phyloP scores from a whole-genome alignment of 2,329 filamentous ascomycete genomes.

The Apiospora saccharicola region DNA sequence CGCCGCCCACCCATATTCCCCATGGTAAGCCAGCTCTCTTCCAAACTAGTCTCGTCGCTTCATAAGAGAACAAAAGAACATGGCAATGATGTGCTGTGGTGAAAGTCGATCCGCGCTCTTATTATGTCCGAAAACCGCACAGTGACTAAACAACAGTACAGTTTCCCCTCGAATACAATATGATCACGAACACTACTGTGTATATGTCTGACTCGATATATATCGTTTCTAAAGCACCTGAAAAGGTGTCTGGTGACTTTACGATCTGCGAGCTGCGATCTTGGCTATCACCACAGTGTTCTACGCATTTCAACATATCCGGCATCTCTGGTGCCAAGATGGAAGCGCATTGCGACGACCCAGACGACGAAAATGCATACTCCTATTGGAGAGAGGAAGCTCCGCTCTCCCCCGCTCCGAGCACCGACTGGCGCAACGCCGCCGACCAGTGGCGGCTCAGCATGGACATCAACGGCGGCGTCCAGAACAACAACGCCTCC shows the following conservation, averaged over 20 bases:
- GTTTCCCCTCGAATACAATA: constrained; percentile 71
- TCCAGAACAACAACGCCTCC: constrained; percentile 62
- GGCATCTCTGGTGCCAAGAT: constrained; percentile 66
- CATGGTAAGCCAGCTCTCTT: constrained; percentile 51
- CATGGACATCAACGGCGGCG: constrained; percentile 64
- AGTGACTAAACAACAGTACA: constrained; percentile 33
- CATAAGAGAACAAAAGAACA: not conserved
- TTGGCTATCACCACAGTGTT: constrained; percentile 70
- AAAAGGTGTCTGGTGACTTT: constrained; percentile 54
- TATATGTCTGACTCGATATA: constrained; percentile 65
- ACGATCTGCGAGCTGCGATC: constrained; percentile 73
- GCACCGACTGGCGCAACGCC: constrained; percentile 62
- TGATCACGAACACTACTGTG: constrained; percentile 63
- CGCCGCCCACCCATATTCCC: constrained; percentile 62
- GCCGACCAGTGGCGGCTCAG: constrained; percentile 61
- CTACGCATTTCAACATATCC: constrained; percentile 65
- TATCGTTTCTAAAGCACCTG: constrained; percentile 61
- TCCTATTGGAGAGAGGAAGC: constrained; percentile 48
- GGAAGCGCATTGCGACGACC: constrained; percentile 67
- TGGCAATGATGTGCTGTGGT: not conserved
- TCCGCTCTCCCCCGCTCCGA: constrained; percentile 38
- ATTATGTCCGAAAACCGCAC: not conserved
- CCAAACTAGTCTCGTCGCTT: not conserved
- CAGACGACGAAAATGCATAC: constrained; percentile 63
- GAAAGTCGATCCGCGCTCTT: not conserved